Conservation (phyloP, 2,329 filamentous ascomycete genomes). For the Zalaria sp. region DNA sequence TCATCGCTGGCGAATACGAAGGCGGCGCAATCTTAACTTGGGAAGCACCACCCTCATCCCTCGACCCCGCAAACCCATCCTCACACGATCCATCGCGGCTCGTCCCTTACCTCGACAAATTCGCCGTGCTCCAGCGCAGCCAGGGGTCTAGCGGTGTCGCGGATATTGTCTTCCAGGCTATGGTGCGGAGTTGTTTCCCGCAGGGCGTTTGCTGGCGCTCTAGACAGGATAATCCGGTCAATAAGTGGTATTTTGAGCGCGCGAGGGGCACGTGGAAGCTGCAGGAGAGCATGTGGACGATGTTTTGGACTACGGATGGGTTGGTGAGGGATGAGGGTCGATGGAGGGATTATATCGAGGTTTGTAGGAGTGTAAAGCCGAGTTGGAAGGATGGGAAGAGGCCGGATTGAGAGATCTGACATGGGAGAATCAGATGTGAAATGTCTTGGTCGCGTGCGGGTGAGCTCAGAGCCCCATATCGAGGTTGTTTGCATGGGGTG, state of each 20-base stretch:
- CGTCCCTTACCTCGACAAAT: constrained; percentile 94
- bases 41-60: constrained; percentile 51
- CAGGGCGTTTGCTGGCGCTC: constrained; percentile 85
- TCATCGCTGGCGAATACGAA: constrained; percentile 93
- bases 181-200: constrained; percentile 82
- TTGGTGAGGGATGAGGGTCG: constrained; percentile 30
- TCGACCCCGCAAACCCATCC: background rate
- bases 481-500: too few relatives aligned
- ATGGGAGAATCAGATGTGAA: too few relatives aligned
- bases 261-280: constrained; percentile 74
- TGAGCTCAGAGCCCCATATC: too few relatives aligned
- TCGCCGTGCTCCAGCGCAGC: constrained; percentile 75
- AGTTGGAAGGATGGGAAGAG: constrained; percentile 32
- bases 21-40: constrained; percentile 89
- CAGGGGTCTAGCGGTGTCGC: constrained; percentile 80
- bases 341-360: constrained; percentile 34
- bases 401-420: constrained; percentile 4
- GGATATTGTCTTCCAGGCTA: constrained; percentile 90
- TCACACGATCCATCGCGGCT: constrained; percentile 41
- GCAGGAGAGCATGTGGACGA: constrained; percentile 74
- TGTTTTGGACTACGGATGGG: constrained; percentile 89
- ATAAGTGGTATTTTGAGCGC: constrained; percentile 98
- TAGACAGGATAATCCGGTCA: constrained; percentile 82
- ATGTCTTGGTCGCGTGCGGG: too few relatives aligned
- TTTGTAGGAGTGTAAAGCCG: constrained; percentile 32